Base-by-base conservation (phyloP, 495 filamentous ascomycete species). In the Polyplosphaeria fusca region DNA sequence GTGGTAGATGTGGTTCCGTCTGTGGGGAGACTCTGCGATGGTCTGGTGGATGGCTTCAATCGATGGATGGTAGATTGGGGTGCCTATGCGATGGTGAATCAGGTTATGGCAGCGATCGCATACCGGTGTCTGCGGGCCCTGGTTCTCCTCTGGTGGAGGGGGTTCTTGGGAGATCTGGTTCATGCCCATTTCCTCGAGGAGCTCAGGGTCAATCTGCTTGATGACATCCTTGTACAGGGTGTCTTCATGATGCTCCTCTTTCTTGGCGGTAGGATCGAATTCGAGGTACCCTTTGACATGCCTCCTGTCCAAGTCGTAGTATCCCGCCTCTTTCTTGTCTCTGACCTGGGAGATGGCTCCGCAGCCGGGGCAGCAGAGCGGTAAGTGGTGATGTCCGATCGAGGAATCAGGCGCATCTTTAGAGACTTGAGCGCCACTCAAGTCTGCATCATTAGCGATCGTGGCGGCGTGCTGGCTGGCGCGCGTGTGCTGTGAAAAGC, bases 1-100 rank as follows among this genome's bases (percentile, higher is more conserved):
- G 69, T 96, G 91, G 69, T 96, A 99, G 50, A 99, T 81, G 63
- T 95, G 91, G 67, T 97, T 97, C 60, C 85, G 74, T 65, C 85
- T 88, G 68, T 93, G 80, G 0, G 89, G 89, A 0, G 92, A 91
- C 60, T 92, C 87, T 18, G 82, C 76, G 22, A 99, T 84, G n/a
- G 86, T 94, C 23, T 86, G 82, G 24, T 81, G 77, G 24, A 99
- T 82, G 0, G 88, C 83, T 19, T 88, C 74, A 44, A 96, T 74
- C 5, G 85, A 80, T 0, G 93, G 93, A 63, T 95, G 88, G 23
- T 78, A 70, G 35, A 91, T 86, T 13, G 87, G 78, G 7, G 79
- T 73, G 4, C 84, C 89, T 16, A 75, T 72, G 37, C 82, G 79
- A 60, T 97, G 84, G 64, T 96, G 84, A 25, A 85, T 66, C 5